Evolutionary conservation across 2,329 filamentous ascomycete species (phyloP).

Genomic region (Colletotrichum sp.): DNA sequence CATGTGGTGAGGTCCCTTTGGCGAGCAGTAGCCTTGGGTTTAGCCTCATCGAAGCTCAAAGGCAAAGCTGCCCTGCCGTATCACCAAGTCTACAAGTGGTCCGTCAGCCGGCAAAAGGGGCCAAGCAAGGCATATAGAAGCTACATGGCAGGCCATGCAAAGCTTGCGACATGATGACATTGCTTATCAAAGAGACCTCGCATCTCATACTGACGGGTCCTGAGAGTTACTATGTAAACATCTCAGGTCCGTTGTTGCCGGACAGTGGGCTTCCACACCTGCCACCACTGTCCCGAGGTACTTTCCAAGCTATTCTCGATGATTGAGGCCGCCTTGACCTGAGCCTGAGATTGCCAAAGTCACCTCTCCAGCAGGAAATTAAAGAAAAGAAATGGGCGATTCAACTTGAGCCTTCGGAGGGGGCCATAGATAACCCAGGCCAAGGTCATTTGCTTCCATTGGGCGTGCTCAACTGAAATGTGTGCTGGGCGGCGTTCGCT

Average conservation of each 20-base stretch:
- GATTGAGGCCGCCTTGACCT: not conserved
- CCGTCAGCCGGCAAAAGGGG: not conserved
- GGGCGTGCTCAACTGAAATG: not conserved
- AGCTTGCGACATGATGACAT: not conserved
- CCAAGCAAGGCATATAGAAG: not conserved
- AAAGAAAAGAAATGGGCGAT: not conserved
- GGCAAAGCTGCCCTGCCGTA: not conserved
- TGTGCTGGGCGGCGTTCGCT: not conserved
- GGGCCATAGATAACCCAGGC: conserved; percentile 9
- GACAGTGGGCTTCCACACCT: not conserved
- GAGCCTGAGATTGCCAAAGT: not conserved
- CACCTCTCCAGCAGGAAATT: conserved; percentile 7
- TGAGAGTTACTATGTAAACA: not conserved
- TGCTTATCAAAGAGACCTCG: not conserved
- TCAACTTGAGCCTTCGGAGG: not conserved
- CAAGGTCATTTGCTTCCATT: conserved; percentile 11
- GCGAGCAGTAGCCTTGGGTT: not conserved
- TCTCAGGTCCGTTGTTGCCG: not conserved
- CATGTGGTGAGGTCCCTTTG: conserved; percentile 4
- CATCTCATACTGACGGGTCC: not conserved
- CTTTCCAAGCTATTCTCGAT: not conserved
- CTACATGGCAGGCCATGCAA: not conserved
- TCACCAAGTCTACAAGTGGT: not conserved
- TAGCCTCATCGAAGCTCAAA: not conserved
- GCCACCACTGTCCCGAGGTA: not conserved